phyloP scores from a whole-genome alignment of 768 basidiomycete genomes.

The Xerocomellus amylosporus region DNA sequence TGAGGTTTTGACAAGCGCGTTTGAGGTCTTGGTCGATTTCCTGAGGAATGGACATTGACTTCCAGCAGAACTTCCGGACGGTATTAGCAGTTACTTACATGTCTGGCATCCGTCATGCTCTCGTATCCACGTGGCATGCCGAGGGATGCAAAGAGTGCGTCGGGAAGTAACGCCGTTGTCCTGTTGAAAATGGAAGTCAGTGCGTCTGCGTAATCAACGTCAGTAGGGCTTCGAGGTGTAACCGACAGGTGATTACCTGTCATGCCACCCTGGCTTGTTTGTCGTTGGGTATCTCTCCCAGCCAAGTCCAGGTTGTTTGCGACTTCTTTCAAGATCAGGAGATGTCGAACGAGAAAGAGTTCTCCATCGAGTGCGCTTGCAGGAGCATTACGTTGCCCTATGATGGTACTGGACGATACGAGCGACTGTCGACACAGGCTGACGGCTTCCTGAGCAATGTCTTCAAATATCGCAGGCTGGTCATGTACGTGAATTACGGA shows the following conservation, averaged over 20 bases:
- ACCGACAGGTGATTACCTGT: slow-evolving; percentile 43
- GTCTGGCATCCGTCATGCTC: slow-evolving; percentile 67
- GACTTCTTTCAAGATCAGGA: slow-evolving; percentile 91
- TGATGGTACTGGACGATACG: slow-evolving; percentile 62
- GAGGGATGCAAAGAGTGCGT: slow-evolving; percentile 66
- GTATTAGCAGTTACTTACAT: slow-evolving; percentile 43
- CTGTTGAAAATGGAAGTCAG: slow-evolving; percentile 32
- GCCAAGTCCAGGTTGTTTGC: slow-evolving; percentile 69
- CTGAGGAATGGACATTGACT: slow-evolving; percentile 37
- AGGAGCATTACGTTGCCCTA: slow-evolving; percentile 50
- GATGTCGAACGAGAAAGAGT: slow-evolving; percentile 86
- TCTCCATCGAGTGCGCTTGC: slow-evolving; percentile 61
- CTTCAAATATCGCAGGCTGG: slow-evolving; percentile 93
- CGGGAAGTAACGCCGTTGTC: slow-evolving; percentile 50
- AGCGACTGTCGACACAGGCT: slow-evolving; percentile 80
- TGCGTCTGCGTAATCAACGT: slow-evolving; percentile 24
- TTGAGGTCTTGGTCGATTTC: slow-evolving; percentile 87
- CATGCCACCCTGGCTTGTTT: slow-evolving; percentile 49
- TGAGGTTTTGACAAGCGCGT: slow-evolving; percentile 80
- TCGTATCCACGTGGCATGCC: slow-evolving; percentile 62
- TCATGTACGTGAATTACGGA: not conserved
- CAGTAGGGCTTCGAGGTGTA: not conserved
- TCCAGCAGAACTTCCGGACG: not conserved
- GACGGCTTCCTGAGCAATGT: slow-evolving; percentile 93
- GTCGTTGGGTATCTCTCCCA: slow-evolving; percentile 44